Conservation (phyloP, 1,139 yeast species). For the Candida sp. region DNA sequence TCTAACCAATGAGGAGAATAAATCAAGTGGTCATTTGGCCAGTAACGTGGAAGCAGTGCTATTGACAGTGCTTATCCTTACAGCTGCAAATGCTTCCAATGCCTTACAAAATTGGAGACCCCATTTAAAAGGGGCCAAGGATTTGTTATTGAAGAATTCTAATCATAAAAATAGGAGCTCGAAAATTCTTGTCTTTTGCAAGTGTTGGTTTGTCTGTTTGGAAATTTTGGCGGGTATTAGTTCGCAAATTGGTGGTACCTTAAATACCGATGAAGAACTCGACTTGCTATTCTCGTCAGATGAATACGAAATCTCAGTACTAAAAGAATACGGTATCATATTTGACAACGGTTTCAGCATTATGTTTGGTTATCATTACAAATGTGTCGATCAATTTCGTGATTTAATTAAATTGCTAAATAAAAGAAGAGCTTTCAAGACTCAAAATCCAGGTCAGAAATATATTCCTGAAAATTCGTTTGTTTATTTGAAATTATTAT, state of each 20-base stretch:
- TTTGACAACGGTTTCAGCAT: slow-evolving; percentile 54
- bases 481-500: slow-evolving; percentile 26
- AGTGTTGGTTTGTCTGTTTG: slow-evolving; percentile 65
- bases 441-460: slow-evolving; percentile 11
- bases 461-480: slow-evolving; percentile 16
- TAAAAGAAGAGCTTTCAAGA: slow-evolving; percentile 21
- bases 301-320: slow-evolving; percentile 34
- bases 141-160: slow-evolving; percentile 53
- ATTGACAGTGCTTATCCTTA: slow-evolving; percentile 61
- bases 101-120: slow-evolving; percentile 74
- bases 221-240: slow-evolving; percentile 70
- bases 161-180: slow-evolving; percentile 28
- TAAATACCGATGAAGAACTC: slow-evolving; percentile 49
- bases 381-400: slow-evolving; percentile 45
- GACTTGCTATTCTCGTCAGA: slow-evolving; percentile 47
- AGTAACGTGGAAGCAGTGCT: slow-evolving; percentile 66
- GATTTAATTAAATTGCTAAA: slow-evolving; percentile 57
- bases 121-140: slow-evolving; percentile 73
- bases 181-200: slow-evolving; percentile 56
- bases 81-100: slow-evolving; percentile 66
- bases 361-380: slow-evolving; percentile 59
- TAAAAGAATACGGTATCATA: slow-evolving; percentile 35
- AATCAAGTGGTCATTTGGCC: slow-evolving; percentile 29
- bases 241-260: slow-evolving; percentile 67
- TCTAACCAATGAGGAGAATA: slow-evolving; percentile 20